Base-by-base conservation (phyloP, 441 rosid genomes). In the Erodium texanum region DNA sequence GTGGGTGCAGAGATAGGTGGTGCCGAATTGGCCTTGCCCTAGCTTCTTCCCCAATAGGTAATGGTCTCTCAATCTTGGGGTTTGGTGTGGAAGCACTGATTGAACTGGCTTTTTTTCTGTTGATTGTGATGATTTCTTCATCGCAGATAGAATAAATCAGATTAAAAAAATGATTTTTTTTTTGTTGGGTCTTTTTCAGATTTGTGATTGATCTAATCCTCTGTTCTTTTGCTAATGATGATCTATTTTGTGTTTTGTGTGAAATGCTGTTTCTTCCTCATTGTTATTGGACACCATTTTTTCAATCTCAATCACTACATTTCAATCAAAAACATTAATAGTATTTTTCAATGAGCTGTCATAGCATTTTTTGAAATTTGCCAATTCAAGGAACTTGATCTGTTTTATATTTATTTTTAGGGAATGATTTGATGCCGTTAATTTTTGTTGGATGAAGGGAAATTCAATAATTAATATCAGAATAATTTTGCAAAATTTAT, bases 11-110 rank as follows among this genome's bases (percentile, higher is more conserved):
- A 91, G 81, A 77, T 82, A 93, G 19, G 99, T 93, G 3, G 96
- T 93, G 22, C 99, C 97, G 63, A 93, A 93, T 79, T 93, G 99
- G 16, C 99, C 97, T 83, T 93, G 99, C 4, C 99, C 99, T 58
- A 93, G 76, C 81, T 93, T 93, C 74, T 92, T 82, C 22, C 99
- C 97, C 68, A 93, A 85, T 75, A 87, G 87, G 61, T 78, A 93
- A 3, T 83, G 70, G 62, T 93, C 99, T 77, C 88, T 90, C 70
- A 93, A 41, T 12, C 48, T 7, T 7, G 48, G 48, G 48, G 48
- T 41, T 41, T 41, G 48, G 48, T 41, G 48, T 12, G 48, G 48
- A 41, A 41, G 48, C 48, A 41, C 48, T 41, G 48, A 8, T 41
- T 0, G 6, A 0, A 10, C 1, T 3, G 41, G 8, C 8, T 36